Evolutionary conservation across 2,329 filamentous ascomycete genomes (phyloP), one percentile per base, ranked within the genome.

Genomic region (Daldinia sp.): DNA sequence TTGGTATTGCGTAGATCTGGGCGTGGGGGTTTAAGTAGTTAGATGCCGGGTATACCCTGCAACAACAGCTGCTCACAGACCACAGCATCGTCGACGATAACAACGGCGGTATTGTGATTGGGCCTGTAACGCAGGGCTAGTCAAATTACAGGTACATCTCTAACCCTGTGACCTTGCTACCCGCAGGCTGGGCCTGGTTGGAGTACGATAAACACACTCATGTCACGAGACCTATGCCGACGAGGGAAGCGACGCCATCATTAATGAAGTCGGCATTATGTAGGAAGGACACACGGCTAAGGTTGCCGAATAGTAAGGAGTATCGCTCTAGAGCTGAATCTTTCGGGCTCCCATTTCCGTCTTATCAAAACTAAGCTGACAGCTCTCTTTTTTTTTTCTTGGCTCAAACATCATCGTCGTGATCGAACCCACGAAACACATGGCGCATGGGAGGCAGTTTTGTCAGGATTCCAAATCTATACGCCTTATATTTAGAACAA

Each of bases 51-150:
- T 13, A 34, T 51, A 9, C 21, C 32, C 11, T 51, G 48, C 19
- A 19, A 35, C 10, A 51, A 11, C 3, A 37, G 29, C 8, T 21
- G 48, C 7, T 35, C 29, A 13, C 32, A 21, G 11, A 51, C 21
- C 13, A 35, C 6, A 8, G 32, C 19, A 25, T 63, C 64, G 39
- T 48, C 58, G n/a, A 48, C 50, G 8, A 80, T 64, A 55, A 80
- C 68, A 6, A 61, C 61, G 0, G 71, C 69, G 7, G 74, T 77
- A 2, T 75, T 68, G 0, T 77, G 67, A 1, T 74, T 74, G 37
- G 8, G 57, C 25, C 9, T 63, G 43, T 29, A 74, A 62, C 63
- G 74, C n/a, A n/a, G n/a, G n/a, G n/a, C n/a, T n/a, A n/a, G n/a
- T n/a, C n/a, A n/a, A n/a, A n/a, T n/a, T n/a, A n/a, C n/a, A n/a